Conservation (phyloP, 2,329 filamentous ascomycete species). For the Colletotrichum salicis region DNA sequence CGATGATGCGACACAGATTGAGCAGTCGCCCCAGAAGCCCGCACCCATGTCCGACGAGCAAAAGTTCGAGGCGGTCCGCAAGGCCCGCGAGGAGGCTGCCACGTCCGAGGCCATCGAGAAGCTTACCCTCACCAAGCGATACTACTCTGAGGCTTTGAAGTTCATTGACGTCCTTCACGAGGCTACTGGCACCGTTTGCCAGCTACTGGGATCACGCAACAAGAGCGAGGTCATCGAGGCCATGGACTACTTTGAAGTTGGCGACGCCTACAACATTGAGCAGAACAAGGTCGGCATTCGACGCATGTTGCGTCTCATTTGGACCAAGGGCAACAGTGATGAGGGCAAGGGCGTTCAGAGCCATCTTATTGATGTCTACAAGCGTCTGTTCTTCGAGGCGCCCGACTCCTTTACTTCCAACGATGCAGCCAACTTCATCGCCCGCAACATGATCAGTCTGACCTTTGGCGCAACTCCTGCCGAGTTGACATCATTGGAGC, state of each 20-base stretch:
- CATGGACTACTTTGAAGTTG: slow-evolving; percentile 97
- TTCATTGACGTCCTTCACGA: slow-evolving; percentile 94
- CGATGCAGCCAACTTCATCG: slow-evolving; percentile 93
- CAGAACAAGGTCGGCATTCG: slow-evolving; percentile 92
- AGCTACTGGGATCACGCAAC: slow-evolving; percentile 92
- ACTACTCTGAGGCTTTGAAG: slow-evolving; percentile 91
- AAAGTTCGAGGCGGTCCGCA: slow-evolving; percentile 77
- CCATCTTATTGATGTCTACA: slow-evolving; percentile 97
- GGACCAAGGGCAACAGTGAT: slow-evolving; percentile 99
- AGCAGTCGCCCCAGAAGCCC: slow-evolving; percentile 66
- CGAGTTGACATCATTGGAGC: slow-evolving; percentile 93
- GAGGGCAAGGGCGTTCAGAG: slow-evolving; percentile 98
- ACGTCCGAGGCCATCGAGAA: slow-evolving; percentile 90
- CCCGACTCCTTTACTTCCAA: slow-evolving; percentile 88
- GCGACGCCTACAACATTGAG: slow-evolving; percentile 95
- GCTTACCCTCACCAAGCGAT: slow-evolving; percentile 86
- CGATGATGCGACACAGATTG: slow-evolving; percentile 87
- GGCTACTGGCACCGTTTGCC: slow-evolving; percentile 82
- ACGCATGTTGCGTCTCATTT: slow-evolving; percentile 95
- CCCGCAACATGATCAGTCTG: slow-evolving; percentile 98
- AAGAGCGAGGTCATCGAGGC: slow-evolving; percentile 99
- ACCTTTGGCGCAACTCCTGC: slow-evolving; percentile 96
- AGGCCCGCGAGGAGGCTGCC: slow-evolving; percentile 86
- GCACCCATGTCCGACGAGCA: slow-evolving; percentile 85
- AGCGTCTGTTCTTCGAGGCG: slow-evolving; percentile 93